Evolutionary conservation across 2,329 filamentous ascomycete species (phyloP), one percentile per base, ranked within the genome.

Genomic region (Onygenales sp.): DNA sequence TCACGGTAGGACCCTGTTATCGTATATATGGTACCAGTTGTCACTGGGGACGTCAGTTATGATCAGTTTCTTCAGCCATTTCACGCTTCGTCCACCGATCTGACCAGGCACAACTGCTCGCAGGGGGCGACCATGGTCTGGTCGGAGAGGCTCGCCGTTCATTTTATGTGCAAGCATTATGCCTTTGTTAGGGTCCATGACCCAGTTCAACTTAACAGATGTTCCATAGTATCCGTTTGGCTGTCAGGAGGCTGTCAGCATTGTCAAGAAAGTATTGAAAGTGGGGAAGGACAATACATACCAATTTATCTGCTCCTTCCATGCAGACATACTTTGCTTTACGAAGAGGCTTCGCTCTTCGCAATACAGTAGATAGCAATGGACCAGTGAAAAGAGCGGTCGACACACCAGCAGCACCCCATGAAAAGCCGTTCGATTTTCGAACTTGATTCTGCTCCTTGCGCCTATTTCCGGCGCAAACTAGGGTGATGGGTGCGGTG

Each of bases 11-110:
- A 96, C 89, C 55, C 89, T 78, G 66, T 96, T 96, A 67, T 96
- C 91, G 69, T 93, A 91, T 57, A 94, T 89, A 68, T 96, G 91
- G 63, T 95, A 95, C 89, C 89, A 95, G 64, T 94, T 95, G 58
- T 92, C 85, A 64, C 89, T 95, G 0, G 90, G 89, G 27, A 78
- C 75, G 8, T 84, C 80, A 0, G 89, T 92, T 50, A 96, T 69
- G 43, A 90, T 86, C 56, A 96, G 79, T 59, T 78, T 84, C 72
- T 85, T 92, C 55, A 96, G 67, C 91, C 91, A 96, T 69, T 96
- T 96, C 35, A 96, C 90, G 66, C 89, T 95, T 58, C 91, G 80
- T 0, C 90, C 91, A 36, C 91, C 91, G 57, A 96, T 95, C 68
- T 95, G 89, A 0, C 91, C 91, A 0, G 91, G 91, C 3, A 96